phyloP scores from a whole-genome alignment of 768 basidiomycete genomes.

The Agaricus sinodeliciosus region DNA sequence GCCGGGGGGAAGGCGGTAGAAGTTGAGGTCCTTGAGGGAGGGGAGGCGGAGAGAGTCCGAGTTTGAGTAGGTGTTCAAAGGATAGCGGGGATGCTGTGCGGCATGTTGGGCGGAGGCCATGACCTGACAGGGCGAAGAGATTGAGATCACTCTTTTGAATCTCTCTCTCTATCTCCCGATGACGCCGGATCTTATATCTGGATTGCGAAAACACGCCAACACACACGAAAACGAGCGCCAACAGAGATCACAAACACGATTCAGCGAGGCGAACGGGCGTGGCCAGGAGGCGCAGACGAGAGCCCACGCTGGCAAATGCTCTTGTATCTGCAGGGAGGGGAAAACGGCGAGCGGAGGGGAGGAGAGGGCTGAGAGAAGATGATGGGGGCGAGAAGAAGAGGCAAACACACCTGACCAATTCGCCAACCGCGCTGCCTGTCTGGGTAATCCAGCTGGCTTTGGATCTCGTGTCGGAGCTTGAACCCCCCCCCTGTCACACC shows the following conservation, averaged over 20 bases:
- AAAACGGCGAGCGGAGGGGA: not conserved
- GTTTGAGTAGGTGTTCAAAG: slow-evolving; percentile 20
- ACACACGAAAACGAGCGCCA: slow-evolving; percentile 8
- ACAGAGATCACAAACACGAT: slow-evolving; percentile 12
- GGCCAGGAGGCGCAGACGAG: not conserved
- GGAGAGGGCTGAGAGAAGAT: slow-evolving; percentile 7
- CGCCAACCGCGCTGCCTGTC: slow-evolving; percentile 11
- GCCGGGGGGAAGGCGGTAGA: slow-evolving; percentile 28
- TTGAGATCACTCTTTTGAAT: slow-evolving; percentile 40
- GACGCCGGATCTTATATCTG: slow-evolving; percentile 47
- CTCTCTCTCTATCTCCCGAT: slow-evolving; percentile 59
- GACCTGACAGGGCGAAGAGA: slow-evolving; percentile 28
- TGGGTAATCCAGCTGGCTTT: slow-evolving; percentile 12
- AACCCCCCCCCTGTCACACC: slow-evolving; percentile 3
- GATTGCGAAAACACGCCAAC: slow-evolving; percentile 10
- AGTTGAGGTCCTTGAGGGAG: slow-evolving; percentile 70
- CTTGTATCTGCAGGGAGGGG: not conserved
- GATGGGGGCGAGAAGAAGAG: slow-evolving; percentile 13
- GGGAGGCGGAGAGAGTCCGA: slow-evolving; percentile 51
- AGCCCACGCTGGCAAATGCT: not conserved
- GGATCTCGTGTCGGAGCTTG: slow-evolving; percentile 12
- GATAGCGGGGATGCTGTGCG: slow-evolving; percentile 20
- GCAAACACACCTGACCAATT: slow-evolving; percentile 10
- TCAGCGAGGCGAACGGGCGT: slow-evolving; percentile 6
- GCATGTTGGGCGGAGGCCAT: slow-evolving; percentile 49